Conservation (phyloP, 177 flowering plant species). For the Telopea speciosissima region DNA sequence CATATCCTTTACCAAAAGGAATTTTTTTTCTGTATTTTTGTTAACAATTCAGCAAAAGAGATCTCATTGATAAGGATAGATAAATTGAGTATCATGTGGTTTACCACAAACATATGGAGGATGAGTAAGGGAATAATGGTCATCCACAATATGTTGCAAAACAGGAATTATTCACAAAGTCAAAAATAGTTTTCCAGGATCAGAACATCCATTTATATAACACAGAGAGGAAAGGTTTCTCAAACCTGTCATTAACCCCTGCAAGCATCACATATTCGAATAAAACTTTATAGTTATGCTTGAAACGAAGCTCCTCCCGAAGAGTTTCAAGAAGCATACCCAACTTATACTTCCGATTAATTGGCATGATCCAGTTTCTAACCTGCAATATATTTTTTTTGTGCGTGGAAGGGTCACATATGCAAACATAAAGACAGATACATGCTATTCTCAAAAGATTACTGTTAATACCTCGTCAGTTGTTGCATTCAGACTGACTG, state of each 20-base stretch:
- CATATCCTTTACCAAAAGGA: no score
- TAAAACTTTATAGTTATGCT: slow-evolving; percentile 76
- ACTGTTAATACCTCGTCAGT: slow-evolving; percentile 68
- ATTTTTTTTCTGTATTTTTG: no score
- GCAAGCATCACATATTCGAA: slow-evolving; percentile 99
- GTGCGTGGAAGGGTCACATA: background rate
- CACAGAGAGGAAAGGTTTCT: background rate
- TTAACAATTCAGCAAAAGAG: no score
- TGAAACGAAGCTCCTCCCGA: slow-evolving; percentile 60
- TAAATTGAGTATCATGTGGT: no score
- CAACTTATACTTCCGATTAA: slow-evolving; percentile 80
- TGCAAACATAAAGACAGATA: background rate
- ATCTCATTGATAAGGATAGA: no score
- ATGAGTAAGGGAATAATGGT: no score
- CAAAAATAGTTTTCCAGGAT: background rate
- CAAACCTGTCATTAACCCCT: slow-evolving; percentile 87
- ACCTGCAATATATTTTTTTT: slow-evolving; percentile 42
- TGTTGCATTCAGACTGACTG: slow-evolving; percentile 96
- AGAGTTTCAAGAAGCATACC: slow-evolving; percentile 71
- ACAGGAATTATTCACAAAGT: background rate
- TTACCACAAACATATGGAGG: no score
- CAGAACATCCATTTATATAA: background rate
- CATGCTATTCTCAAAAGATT: background rate
- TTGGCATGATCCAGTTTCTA: slow-evolving; percentile 96
- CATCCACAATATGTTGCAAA: background rate